phyloP scores from a whole-genome alignment of 208 protist genomes.

The Crithidia expoeki region DNA sequence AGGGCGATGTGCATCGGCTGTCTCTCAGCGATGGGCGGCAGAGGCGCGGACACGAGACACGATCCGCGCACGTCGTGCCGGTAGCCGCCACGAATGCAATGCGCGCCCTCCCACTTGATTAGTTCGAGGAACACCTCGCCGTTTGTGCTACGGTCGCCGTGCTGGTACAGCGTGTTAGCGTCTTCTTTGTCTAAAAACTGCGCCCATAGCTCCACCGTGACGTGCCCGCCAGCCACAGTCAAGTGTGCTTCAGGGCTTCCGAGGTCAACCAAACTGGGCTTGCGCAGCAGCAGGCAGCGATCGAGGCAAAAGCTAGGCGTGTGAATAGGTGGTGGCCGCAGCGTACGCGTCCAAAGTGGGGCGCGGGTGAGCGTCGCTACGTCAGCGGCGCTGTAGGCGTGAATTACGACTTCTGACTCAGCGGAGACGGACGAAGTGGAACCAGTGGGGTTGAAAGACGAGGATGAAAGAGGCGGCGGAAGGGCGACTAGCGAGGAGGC shows the following conservation, averaged over 20 bases:
- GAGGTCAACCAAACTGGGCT: conserved; percentile 77
- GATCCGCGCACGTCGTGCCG: conserved; percentile 84
- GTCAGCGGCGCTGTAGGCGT: conserved; percentile 31
- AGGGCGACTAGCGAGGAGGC: not conserved
- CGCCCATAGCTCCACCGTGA: conserved; percentile 89
- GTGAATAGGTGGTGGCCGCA: conserved; percentile 33
- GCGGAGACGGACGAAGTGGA: not conserved
- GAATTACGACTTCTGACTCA: conserved; percentile 44
- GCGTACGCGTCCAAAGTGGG: conserved; percentile 35
- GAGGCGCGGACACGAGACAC: conserved; percentile 71
- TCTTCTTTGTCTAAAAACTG: conserved; percentile 80
- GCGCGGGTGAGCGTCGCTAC: conserved; percentile 32
- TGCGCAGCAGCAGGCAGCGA: conserved; percentile 71
- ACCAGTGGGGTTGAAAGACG: not conserved
- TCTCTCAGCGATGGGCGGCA: conserved; percentile 59
- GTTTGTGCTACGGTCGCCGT: conserved; percentile 86
- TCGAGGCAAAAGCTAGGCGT: conserved; percentile 31
- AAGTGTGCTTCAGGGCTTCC: conserved; percentile 68
- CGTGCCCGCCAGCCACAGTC: conserved; percentile 67
- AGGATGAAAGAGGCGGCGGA: not conserved
- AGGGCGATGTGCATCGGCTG: conserved; percentile 82
- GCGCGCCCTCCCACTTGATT: conserved; percentile 70
- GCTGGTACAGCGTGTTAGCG: conserved; percentile 83
- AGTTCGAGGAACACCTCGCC: conserved; percentile 92
- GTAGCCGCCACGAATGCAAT: conserved; percentile 85